Conservation (phyloP, 163 green algal genomes). For the Picocystis sp. region DNA sequence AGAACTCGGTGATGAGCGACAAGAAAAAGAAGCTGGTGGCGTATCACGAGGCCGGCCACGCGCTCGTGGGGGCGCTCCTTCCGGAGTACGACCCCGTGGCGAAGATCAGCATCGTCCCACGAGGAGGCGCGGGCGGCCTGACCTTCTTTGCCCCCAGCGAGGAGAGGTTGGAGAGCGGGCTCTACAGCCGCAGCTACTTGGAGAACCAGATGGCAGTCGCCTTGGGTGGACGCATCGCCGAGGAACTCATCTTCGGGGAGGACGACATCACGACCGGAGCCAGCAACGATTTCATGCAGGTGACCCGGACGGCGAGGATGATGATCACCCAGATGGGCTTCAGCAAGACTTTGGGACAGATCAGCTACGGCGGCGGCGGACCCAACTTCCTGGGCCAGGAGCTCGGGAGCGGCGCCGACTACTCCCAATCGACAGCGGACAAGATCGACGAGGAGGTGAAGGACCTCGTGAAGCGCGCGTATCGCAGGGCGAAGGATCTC, state of each 20-base stretch:
- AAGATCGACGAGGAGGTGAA: constrained; percentile 87
- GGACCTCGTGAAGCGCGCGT: constrained; percentile 80
- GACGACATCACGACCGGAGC: constrained; percentile 93
- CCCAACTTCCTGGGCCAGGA: constrained; percentile 70
- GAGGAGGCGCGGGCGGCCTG: constrained; percentile 80
- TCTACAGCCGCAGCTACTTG: constrained; percentile 46
- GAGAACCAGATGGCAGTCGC: constrained; percentile 69
- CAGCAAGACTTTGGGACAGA: constrained; percentile 81
- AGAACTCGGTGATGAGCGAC: constrained; percentile 81
- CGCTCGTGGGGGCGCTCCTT: constrained; percentile 80
- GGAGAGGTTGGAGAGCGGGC: constrained; percentile 87
- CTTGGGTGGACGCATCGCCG: constrained; percentile 87
- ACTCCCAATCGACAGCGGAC: constrained; percentile 62
- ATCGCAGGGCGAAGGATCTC: constrained; percentile 90
- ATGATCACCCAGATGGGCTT: constrained; percentile 97
- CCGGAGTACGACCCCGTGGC: constrained; percentile 97
- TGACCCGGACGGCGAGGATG: constrained; percentile 77
- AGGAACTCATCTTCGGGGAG: constrained; percentile 98
- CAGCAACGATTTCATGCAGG: constrained; percentile 81
- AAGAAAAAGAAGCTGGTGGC: constrained; percentile 90
- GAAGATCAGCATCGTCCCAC: constrained; percentile 98
- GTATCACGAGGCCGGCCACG: constrained; percentile 86
- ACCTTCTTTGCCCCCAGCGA: constrained; percentile 97
- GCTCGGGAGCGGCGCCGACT: constrained; percentile 18
- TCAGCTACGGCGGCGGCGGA: constrained; percentile 51